Evolutionary conservation across 129 eudicot genomes (phyloP).

Genomic region (Centella asiatica): DNA sequence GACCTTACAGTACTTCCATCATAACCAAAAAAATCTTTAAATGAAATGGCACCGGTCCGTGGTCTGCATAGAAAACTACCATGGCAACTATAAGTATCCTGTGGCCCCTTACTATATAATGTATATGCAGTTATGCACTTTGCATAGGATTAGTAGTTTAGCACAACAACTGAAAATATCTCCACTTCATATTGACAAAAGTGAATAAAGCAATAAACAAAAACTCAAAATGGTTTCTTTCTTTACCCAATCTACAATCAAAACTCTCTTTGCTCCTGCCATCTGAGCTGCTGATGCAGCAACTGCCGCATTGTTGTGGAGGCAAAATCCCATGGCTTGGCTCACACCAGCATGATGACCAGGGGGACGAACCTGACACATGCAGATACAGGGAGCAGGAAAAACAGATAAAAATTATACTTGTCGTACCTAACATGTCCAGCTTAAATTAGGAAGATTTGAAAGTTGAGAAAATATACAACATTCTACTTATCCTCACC

Average conservation of each 20-base stretch:
- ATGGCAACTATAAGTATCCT: no score
- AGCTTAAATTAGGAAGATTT: neutral
- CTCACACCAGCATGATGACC: constrained; percentile 99
- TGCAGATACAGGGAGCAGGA: constrained; percentile 11
- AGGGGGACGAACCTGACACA: constrained; percentile 88
- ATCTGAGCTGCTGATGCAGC: constrained; percentile 84
- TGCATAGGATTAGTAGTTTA: neutral
- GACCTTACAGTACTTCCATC: no score
- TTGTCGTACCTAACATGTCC: neutral
- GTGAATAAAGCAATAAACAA: neutral
- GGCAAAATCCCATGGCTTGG: constrained; percentile 93
- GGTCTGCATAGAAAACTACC: no score
- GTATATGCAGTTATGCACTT: no score
- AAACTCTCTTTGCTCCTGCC: constrained; percentile 90
- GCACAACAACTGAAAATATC: neutral
- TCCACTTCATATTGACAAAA: neutral
- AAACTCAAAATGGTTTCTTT: neutral
- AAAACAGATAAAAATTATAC: neutral
- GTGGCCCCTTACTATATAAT: no score
- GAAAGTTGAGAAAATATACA: neutral
- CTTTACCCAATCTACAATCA: constrained; percentile 94
- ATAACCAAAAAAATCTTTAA: no score
- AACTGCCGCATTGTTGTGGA: constrained; percentile 97
- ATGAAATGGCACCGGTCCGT: no score
- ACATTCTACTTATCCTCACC: constrained; percentile 36